Percentiles rank a stretch among this genome's conserved stretches.
These are phyloP conservation scores for Plasmodium vinckei DNA, from an alignment of 169 alveolate species.

Conservation along the genomic window DNA sequence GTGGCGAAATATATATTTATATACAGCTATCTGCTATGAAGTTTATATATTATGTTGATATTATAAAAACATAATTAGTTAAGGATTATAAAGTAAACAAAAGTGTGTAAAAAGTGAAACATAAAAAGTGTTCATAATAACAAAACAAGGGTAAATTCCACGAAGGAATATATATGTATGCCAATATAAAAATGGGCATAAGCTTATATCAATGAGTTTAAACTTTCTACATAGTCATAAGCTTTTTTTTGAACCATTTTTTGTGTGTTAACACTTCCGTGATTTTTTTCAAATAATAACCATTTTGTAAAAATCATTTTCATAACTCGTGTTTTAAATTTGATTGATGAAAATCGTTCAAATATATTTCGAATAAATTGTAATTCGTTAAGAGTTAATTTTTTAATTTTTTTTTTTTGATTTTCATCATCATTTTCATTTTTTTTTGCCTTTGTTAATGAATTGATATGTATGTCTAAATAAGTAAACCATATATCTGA, in stretches of 20 bases:
- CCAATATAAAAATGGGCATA: not conserved
- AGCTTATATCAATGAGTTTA: conserved; percentile 23
- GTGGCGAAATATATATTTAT: no score
- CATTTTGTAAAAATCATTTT: conserved; percentile 82
- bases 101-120: not conserved
- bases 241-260: conserved; percentile 88
- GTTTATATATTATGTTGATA: no score
- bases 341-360: conserved; percentile 46
- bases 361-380: conserved; percentile 74
- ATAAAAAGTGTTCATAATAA: not conserved
- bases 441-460: conserved; percentile 59
- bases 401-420: conserved; percentile 71
- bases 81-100: not conserved
- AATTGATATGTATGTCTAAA: conserved; percentile 84
- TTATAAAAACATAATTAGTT: no score
- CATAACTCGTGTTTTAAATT: conserved; percentile 70
- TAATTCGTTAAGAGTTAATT: conserved; percentile 77
- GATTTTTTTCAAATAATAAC: conserved; percentile 87
- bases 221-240: conserved; percentile 83
- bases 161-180: not conserved
- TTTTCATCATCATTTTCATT: conserved; percentile 34
- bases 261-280: conserved; percentile 83
- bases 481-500: conserved; percentile 90
- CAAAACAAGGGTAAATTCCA: not conserved
- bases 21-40: no score